Percentiles rank a stretch among this genome's conserved stretches.
Conservation (phyloP, 495 filamentous ascomycete genomes). For the Daldinia childiae region DNA sequence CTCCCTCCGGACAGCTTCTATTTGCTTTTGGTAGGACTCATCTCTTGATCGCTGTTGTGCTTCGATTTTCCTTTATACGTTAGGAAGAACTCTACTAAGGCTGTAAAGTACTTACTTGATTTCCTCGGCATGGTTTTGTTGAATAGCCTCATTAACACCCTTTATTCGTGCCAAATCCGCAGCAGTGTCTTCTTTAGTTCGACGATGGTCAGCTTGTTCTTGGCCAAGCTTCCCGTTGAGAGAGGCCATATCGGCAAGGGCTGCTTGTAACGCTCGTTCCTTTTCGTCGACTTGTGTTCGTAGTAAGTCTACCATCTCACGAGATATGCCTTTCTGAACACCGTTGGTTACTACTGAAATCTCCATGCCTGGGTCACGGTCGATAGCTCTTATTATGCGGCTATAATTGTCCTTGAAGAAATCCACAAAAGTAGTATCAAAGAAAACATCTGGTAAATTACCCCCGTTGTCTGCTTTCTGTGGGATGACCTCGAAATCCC, state of each 20-base stretch:
- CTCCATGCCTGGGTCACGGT: conserved; percentile 89
- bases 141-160: conserved; percentile 74
- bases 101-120: conserved; percentile 39
- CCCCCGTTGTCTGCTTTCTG: conserved; percentile 68
- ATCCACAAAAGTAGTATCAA: conserved; percentile 87
- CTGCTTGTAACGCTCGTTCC: conserved; percentile 70
- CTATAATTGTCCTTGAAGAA: conserved; percentile 97
- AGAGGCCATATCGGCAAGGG: conserved; percentile 72
- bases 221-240: conserved; percentile 76
- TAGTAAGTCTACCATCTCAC: conserved; percentile 84
- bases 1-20: conserved; percentile 38
- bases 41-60: conserved; percentile 38
- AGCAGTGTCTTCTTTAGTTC: conserved; percentile 71
- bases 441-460: conserved; percentile 80
- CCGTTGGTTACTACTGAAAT: conserved; percentile 80
- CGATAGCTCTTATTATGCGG: conserved; percentile 83
- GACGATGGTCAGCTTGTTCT: conserved; percentile 77
- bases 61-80: conserved; percentile 43
- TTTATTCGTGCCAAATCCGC: conserved; percentile 72
- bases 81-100: conserved; percentile 12
- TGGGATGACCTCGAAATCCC: conserved; percentile 89
- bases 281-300: conserved; percentile 80
- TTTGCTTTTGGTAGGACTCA: conserved; percentile 36
- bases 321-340: conserved; percentile 82
- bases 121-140: conserved; percentile 70